A percentile compares a stretch with the other conserved stretches of the same genome.
These are phyloP conservation scores for Sclerotinia borealis DNA, from an alignment of 2,329 filamentous ascomycete genomes.

Conservation along the genomic window DNA sequence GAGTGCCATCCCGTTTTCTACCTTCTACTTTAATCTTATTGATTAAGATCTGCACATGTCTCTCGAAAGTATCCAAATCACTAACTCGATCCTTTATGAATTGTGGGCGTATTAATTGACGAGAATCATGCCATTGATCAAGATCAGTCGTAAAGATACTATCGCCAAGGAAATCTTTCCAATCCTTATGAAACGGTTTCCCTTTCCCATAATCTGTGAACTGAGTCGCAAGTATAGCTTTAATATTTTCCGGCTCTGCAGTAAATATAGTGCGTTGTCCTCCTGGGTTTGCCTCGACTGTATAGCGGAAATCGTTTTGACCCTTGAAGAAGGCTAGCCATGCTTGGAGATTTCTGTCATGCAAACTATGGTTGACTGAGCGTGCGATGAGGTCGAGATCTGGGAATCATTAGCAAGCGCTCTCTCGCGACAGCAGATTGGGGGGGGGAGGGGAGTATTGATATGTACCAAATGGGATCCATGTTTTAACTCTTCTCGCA, in stretches of 20 bases:
- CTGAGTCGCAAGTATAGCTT: slow-evolving; percentile 81
- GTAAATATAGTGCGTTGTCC: slow-evolving; percentile 53
- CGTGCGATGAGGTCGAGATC: slow-evolving; percentile 56
- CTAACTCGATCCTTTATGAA: slow-evolving; percentile 81
- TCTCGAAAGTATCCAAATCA: slow-evolving; percentile 75
- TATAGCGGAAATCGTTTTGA: slow-evolving; percentile 40
- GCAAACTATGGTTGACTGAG: background rate
- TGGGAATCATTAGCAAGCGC: slow-evolving; percentile 28
- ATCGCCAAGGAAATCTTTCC: slow-evolving; percentile 69
- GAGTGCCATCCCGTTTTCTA: slow-evolving; percentile 40
- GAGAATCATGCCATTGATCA: slow-evolving; percentile 68
- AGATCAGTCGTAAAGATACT: slow-evolving; percentile 79
- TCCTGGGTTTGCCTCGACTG: slow-evolving; percentile 45
- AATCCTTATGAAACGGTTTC: slow-evolving; percentile 65
- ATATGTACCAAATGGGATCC: slow-evolving; percentile 41
- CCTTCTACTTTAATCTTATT: slow-evolving; percentile 55
- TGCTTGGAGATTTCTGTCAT: slow-evolving; percentile 52
- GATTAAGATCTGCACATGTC: slow-evolving; percentile 70
- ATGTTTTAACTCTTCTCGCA: slow-evolving; percentile 35
- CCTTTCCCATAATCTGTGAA: slow-evolving; percentile 85
- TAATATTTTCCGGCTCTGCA: slow-evolving; percentile 81
- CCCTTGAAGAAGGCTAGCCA: slow-evolving; percentile 48
- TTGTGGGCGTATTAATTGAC: slow-evolving; percentile 78
- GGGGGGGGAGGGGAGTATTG: no score
- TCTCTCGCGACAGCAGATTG: background rate